phyloP scores from a whole-genome alignment of 83 land plant genomes.

The Picea engelmannii region DNA sequence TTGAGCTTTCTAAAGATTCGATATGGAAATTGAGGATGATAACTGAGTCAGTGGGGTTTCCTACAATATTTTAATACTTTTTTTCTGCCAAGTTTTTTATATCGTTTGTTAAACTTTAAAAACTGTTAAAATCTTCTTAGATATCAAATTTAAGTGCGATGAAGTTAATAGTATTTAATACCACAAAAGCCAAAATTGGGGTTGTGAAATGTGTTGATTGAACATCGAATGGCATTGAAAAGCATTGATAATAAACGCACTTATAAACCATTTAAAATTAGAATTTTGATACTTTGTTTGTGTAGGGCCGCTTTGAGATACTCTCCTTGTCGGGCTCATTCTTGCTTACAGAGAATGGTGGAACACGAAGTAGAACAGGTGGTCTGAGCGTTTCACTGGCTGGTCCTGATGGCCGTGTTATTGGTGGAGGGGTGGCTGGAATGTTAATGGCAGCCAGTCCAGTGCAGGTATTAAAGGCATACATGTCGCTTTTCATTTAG shows the following conservation, averaged over 20 bases:
- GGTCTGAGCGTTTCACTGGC: conserved; percentile 89
- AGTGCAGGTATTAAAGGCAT: conserved; percentile 65
- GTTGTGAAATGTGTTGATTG: not conserved
- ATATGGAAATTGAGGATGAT: no score
- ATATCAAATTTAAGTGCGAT: not conserved
- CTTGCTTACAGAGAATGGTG: conserved; percentile 76
- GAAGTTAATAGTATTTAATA: not conserved
- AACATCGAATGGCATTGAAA: not conserved
- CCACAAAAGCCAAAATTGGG: not conserved
- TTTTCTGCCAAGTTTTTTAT: not conserved
- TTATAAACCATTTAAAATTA: not conserved
- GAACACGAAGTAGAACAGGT: conserved; percentile 78
- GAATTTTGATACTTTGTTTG: not conserved
- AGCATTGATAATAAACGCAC: not conserved
- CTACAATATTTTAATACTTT: no score
- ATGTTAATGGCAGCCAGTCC: conserved; percentile 78
- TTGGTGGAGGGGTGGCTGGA: conserved; percentile 93
- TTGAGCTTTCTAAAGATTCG: no score
- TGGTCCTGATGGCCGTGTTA: conserved; percentile 90
- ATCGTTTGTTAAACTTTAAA: not conserved
- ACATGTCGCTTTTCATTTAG: not conserved
- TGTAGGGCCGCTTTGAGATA: conserved; percentile 90
- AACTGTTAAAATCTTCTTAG: not conserved
- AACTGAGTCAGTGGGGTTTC: no score
- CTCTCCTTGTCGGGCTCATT: conserved; percentile 88